Base-by-base conservation (phyloP, 2,329 filamentous ascomycete genomes). In the Phoma sp. region DNA sequence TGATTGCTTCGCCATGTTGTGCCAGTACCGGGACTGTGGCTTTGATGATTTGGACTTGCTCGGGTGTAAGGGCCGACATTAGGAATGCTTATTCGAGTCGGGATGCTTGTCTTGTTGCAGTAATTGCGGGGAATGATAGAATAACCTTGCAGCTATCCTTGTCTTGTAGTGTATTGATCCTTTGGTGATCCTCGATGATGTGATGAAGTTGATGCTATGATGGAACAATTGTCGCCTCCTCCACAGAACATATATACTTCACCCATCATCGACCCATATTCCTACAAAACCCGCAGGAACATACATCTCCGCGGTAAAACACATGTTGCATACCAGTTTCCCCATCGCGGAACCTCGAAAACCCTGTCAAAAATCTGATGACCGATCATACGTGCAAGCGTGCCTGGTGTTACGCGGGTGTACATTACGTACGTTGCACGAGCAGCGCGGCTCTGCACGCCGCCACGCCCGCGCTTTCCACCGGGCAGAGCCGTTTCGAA, bases 1-100 rank as follows among this genome's bases (percentile, higher is more conserved):
- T 87, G 72, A 92, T 90, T 57, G 81, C 79, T 59, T 83, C 81
- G 68, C 90, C 90, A 68, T 91, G 85, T 57, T 87, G 80, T 18
- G 82, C 81, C 3, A 92, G 81, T 28, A 87, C 82, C 2, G 89
- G 89, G 54, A 90, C 84, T 5, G 89, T 92, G 45, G 86, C 81
- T 73, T 86, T 87, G 74, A 92, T 86, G 66, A 88, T 81, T 45
- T 82, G 77, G 52, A 83, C 80, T 76, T 92, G 87, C 42, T 82
- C 77, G 21, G 82, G 76, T 10, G 87, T 87, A 53, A 91, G 77
- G 52, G 83, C 28, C 23, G 64, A 55, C 71, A 74, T 74, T 46
- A 14, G 11, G 11, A 36, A 14, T 42, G 9, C 2, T 34, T 4
- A 20, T 30, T 5, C 7, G 10, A 21, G 1, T 36, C 10, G 12